Conservation (phyloP, 108 stramenopile species). For the Skeletonema grethae region DNA sequence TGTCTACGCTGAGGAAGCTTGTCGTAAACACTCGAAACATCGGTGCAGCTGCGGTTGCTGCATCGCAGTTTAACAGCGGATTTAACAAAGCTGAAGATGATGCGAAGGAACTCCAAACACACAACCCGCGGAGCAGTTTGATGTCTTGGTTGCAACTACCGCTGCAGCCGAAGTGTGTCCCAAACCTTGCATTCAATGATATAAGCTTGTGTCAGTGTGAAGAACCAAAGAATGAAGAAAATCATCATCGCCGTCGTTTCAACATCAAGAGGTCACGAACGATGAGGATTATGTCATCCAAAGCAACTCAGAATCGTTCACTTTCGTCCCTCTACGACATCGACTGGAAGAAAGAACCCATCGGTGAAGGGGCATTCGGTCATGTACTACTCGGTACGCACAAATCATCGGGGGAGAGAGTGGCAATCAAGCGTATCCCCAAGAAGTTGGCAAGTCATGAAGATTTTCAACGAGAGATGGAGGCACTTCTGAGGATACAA, state of each 20-base stretch:
- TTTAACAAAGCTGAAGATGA: neutral
- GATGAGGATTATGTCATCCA: slow-evolving; percentile 47
- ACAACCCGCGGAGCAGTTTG: neutral
- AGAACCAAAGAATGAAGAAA: neutral
- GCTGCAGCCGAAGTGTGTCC: neutral
- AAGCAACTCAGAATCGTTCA: slow-evolving; percentile 20
- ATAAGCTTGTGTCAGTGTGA: neutral
- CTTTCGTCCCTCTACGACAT: slow-evolving; percentile 43
- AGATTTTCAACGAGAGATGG: slow-evolving; percentile 80
- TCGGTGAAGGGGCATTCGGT: slow-evolving; percentile 72
- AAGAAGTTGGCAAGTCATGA: slow-evolving; percentile 71
- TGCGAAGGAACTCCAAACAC: neutral
- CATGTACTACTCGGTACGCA: slow-evolving; percentile 68
- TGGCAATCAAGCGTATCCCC: slow-evolving; percentile 82
- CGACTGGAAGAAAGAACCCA: slow-evolving; percentile 40
- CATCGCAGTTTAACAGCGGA: neutral
- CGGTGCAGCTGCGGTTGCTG: neutral
- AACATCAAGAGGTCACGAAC: slow-evolving; percentile 45
- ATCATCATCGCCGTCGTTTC: slow-evolving; percentile 28
- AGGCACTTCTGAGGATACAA: slow-evolving; percentile 79
- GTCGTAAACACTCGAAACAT: neutral
- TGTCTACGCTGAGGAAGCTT: slow-evolving; percentile 4
- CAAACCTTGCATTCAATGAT: neutral
- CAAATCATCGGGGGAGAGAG: slow-evolving; percentile 51
- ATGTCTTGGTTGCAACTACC: slow-evolving; percentile 2